A percentile compares a stretch with the other conserved stretches of the same genome.
Conservation (phyloP, 345 rosid species). For the Gossypium mustelinum region DNA sequence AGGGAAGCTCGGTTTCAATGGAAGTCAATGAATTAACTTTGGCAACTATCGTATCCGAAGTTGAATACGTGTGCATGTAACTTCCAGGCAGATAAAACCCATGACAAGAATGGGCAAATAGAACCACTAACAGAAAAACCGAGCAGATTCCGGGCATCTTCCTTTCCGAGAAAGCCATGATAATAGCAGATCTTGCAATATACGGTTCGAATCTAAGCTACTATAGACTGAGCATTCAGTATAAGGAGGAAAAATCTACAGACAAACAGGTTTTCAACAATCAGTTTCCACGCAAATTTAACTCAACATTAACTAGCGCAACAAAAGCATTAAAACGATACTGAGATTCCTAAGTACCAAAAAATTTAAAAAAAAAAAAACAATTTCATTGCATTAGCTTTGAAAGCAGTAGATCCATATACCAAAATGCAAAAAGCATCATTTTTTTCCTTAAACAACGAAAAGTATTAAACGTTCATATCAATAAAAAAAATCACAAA, state of each 20-base stretch:
- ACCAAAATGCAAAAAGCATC: background rate
- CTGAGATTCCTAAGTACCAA: background rate
- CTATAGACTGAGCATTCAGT: conserved; percentile 10
- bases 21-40: conserved; percentile 89
- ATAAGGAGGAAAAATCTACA: conserved; percentile 22
- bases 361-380: background rate
- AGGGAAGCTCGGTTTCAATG: conserved; percentile 83
- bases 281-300: conserved; percentile 7
- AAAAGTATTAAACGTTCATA: background rate
- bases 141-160: conserved; percentile 36
- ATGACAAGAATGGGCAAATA: conserved; percentile 40
- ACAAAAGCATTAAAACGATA: background rate
- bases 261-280: background rate
- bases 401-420: conserved; percentile 4
- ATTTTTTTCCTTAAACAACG: background rate
- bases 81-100: conserved; percentile 88
- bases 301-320: background rate
- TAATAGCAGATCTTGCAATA: conserved; percentile 15
- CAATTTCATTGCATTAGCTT: background rate
- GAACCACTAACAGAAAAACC: conserved; percentile 39
- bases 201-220: conserved; percentile 16
- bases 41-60: conserved; percentile 38
- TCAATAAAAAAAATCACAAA: background rate
- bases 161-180: conserved; percentile 19
- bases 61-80: conserved; percentile 72